These are phyloP conservation scores for Stenocarpella maydis DNA, from an alignment of 2,329 filamentous ascomycete species.

Conservation along the genomic window DNA sequence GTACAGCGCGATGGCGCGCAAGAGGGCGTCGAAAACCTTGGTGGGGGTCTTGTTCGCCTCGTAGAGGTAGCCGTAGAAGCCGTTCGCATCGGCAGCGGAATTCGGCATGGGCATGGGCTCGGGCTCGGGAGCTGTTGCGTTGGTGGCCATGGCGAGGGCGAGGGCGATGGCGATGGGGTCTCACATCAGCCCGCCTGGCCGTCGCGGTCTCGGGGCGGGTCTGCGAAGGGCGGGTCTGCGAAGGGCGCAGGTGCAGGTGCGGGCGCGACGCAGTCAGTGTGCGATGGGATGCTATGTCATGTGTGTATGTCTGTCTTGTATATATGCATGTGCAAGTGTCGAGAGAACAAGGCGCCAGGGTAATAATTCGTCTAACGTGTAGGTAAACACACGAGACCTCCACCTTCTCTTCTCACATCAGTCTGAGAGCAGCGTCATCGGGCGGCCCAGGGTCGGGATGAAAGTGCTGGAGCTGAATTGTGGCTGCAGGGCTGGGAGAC, in stretches of 20 bases:
- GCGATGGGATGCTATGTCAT: conserved; percentile 10
- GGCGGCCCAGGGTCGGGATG: conserved; percentile 16
- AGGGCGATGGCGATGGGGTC: conserved; percentile 12
- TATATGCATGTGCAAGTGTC: background rate
- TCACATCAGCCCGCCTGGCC: conserved; percentile 22
- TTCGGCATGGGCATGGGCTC: conserved; percentile 11
- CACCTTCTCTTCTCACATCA: background rate
- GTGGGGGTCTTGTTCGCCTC: conserved; percentile 73
- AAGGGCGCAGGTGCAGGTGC: background rate
- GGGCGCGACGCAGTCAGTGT: background rate
- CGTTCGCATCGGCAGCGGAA: conserved; percentile 39
- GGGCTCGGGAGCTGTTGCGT: conserved; percentile 23
- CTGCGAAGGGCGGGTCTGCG: background rate
- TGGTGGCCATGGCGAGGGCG: conserved; percentile 31
- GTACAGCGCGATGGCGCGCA: conserved; percentile 72
- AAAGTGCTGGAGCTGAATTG: conserved; percentile 9
- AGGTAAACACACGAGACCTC: conserved; percentile 16
- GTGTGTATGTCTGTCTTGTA: background rate
- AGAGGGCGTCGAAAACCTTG: conserved; percentile 70
- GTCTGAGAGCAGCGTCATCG: conserved; percentile 26
- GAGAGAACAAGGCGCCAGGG: background rate
- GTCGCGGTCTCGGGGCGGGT: conserved; percentile 15
- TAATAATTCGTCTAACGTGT: background rate
- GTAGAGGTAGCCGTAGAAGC: conserved; percentile 73
- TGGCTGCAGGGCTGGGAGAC: conserved; percentile 1